These are phyloP conservation scores for Dichotomocladium elegans DNA, from an alignment of 371 early-diverging fungal genomes.

Conservation along the genomic window DNA sequence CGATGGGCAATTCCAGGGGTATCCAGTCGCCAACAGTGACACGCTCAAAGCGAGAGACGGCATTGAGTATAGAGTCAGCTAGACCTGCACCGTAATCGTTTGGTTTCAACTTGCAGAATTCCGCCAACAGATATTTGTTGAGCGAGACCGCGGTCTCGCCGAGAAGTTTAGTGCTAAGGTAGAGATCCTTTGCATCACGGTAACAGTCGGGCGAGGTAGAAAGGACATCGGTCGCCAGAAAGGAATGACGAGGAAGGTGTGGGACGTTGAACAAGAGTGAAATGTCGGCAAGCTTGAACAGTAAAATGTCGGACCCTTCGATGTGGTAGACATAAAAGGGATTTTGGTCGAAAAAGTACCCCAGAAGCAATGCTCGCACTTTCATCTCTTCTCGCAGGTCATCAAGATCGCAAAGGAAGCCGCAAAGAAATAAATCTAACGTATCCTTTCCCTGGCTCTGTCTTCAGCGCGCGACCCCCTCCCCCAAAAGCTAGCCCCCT, in stretches of 20 bases:
- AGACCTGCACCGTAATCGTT: conserved; percentile 29
- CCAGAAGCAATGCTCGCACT: conserved; percentile 14
- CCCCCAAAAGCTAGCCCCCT: no score
- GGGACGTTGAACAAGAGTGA: conserved; percentile 12
- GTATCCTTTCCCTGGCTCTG: no score
- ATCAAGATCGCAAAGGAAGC: neutral
- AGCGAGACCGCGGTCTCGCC: conserved; percentile 17
- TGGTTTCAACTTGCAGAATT: conserved; percentile 39
- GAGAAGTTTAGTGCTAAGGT: conserved; percentile 12
- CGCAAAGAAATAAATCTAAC: no score
- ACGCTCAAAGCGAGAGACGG: conserved; percentile 18
- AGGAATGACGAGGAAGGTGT: conserved; percentile 17
- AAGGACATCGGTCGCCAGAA: conserved; percentile 3
- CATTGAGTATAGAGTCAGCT: conserved; percentile 29
- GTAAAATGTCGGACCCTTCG: conserved; percentile 2
- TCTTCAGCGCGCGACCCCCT: no score
- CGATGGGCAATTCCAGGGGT: conserved; percentile 5
- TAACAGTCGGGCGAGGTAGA: conserved; percentile 12
- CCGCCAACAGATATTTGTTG: conserved; percentile 28
- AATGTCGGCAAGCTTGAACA: conserved; percentile 18
- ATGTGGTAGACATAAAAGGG: conserved; percentile 19
- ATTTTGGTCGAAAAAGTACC: conserved; percentile 9
- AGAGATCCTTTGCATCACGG: conserved; percentile 10
- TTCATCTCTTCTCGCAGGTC: conserved; percentile 13
- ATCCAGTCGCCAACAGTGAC: conserved; percentile 3